Evolutionary conservation across 192 early-diverging fungal species (phyloP), one percentile per base, ranked within the genome.

Genomic region (Gigaspora rosea): DNA sequence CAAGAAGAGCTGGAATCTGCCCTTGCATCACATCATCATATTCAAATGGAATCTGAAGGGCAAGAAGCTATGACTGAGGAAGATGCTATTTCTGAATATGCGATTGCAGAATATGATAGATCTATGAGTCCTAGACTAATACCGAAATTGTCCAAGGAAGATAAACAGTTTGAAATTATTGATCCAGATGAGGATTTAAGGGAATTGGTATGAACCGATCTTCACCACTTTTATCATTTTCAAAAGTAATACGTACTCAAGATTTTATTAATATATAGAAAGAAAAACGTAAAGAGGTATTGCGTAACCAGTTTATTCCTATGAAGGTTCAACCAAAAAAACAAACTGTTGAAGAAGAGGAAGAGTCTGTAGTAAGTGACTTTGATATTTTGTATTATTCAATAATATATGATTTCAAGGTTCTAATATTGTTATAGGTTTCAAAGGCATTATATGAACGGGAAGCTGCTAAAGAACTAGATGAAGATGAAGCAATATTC

Each of bases 401-500:
- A 16, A n/a, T 41, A 35, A 47, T 48, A 9, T 48, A 13, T 6
- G 12, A 18, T 68, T 13, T 49, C 18, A 49, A 36, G 10, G 20
- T 18, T 70, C 48, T 54, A 11, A 64, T 63, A 33, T 71, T 8
- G 9, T 51, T 47, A 64, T 76, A 76, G 73, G 73, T 86, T 16
- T 84, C 89, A 0, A 83, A 83, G 57, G 84, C 84, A n/a, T 77
- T 94, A 68, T 92, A 88, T 75, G 89, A 91, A 78, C 85, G 91
- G 48, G 91, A 95, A 76, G 87, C 91, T 33, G 87, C 92, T 47
- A 89, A 90, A 56, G 91, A 90, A 73, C 84, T 94, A 72, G 92
- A 92, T 71, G 89, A 92, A 27, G 88, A 93, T 81, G 94, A 95
- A 78, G 90, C 90, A 4, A 82, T 91, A 12, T 97, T 95, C 61